Conservation (phyloP, 768 basidiomycete species). For the Trametes coccinea region DNA sequence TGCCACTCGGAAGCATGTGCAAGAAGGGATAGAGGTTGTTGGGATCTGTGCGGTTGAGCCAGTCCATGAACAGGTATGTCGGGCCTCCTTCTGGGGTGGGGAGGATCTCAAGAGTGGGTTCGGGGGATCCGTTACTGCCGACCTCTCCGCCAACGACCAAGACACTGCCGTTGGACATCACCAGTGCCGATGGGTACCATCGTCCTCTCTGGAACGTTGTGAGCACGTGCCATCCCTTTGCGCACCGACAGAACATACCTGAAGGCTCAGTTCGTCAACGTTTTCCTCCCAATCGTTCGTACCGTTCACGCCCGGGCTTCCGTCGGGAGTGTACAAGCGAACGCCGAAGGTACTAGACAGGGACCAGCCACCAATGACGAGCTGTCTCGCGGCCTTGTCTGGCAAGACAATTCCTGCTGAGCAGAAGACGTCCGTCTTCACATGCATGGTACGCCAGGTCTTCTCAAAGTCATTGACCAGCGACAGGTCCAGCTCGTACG, state of each 20-base stretch:
- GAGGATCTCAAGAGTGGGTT: constrained; percentile 71
- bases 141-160: constrained; percentile 75
- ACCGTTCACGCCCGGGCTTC: constrained; percentile 63
- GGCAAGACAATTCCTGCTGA: constrained; percentile 73
- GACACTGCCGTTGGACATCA: constrained; percentile 73
- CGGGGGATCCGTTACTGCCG: constrained; percentile 65
- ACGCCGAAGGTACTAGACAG: constrained; percentile 70
- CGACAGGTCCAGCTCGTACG: constrained; percentile 73
- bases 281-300: constrained; percentile 85
- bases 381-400: constrained; percentile 65
- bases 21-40: constrained; percentile 83
- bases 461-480: constrained; percentile 43
- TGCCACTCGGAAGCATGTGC: constrained; percentile 65
- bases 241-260: constrained; percentile 42
- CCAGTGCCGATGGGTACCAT: constrained; percentile 72
- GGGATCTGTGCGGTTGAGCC: constrained; percentile 70
- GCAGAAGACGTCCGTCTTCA: constrained; percentile 80
- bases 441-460: constrained; percentile 77
- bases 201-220: constrained; percentile 49
- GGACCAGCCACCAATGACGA: constrained; percentile 75
- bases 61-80: constrained; percentile 63
- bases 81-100: constrained; percentile 66
- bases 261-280: constrained; percentile 52
- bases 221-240: background rate
- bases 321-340: constrained; percentile 71